Evolutionary conservation across 1,284 basidiomycete species (phyloP).

Genomic region (Ustilago esculenta): DNA sequence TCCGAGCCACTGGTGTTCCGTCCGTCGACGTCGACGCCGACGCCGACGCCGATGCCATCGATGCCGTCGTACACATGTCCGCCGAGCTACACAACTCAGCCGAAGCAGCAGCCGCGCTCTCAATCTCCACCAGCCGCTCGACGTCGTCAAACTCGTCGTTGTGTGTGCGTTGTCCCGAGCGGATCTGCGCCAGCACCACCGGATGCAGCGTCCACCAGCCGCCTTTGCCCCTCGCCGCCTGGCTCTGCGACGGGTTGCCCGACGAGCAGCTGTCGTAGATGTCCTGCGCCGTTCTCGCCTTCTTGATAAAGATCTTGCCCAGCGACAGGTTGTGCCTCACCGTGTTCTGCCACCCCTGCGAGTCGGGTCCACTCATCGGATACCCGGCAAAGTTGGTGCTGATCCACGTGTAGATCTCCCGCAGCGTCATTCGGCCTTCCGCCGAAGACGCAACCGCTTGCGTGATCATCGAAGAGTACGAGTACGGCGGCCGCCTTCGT

Average conservation of each 20-base stretch:
- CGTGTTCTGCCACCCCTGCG: slow-evolving; percentile 62
- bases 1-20: not conserved
- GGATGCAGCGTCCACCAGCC: slow-evolving; percentile 58
- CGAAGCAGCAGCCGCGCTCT: slow-evolving; percentile 22
- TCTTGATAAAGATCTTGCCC: slow-evolving; percentile 60
- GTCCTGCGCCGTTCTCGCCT: slow-evolving; percentile 49
- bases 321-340: slow-evolving; percentile 62
- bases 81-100: not conserved
- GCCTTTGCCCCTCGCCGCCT: slow-evolving; percentile 54
- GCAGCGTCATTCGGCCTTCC: slow-evolving; percentile 56
- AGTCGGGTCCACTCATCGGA: slow-evolving; percentile 51
- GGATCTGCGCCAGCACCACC: slow-evolving; percentile 42
- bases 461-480: slow-evolving; percentile 61
- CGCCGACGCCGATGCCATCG: slow-evolving; percentile 6
- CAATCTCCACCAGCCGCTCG: slow-evolving; percentile 42
- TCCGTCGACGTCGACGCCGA: slow-evolving; percentile 10
- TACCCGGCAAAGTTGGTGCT: slow-evolving; percentile 53
- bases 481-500: slow-evolving; percentile 53
- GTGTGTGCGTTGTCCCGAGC: slow-evolving; percentile 35
- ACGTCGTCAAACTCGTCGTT: slow-evolving; percentile 48
- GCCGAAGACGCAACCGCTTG: slow-evolving; percentile 59
- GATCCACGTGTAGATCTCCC: slow-evolving; percentile 64
- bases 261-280: slow-evolving; percentile 57
- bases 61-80: slow-evolving; percentile 7
- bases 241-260: slow-evolving; percentile 49